Evolutionary conservation across 2,329 filamentous ascomycete species (phyloP), one percentile per base, ranked within the genome.

Genomic region (Fusarium sarcochroum): DNA sequence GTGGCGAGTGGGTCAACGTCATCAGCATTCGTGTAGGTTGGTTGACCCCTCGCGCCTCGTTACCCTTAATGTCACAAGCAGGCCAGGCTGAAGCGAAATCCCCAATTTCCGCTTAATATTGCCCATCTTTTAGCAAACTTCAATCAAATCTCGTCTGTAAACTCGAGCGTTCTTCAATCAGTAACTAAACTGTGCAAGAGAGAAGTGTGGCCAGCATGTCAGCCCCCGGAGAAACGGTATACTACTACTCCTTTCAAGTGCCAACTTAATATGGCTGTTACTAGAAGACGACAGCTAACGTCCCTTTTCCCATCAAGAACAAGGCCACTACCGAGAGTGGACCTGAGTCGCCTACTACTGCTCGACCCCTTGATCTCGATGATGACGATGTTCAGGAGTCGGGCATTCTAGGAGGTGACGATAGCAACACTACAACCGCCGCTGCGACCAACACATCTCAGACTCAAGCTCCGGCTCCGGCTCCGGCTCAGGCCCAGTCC

Each of bases 361-460:
- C 85, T 54, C 82, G 84, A 72, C 89, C 89, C 9, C 83, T 91
- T 75, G 89, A 91, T 65, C 85, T 91, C 82, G 89, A 91, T 75
- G 90, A 92, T 81, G 89, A 92, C 73, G 90, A 91, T 74, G 79
- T 88, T 51, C 89, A 90, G 75, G 90, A 92, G 71, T 82, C 86
- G 7, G 84, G 84, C 61, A 75, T 86, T 25, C 73, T 83, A 57
- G 80, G 78, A 58, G 80, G 78, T 61, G 82, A 82, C 61, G 85
- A 86, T 48, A 73, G 57, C 45, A 66, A 63, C 32, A 68, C 72
- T 48, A 74, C 72, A 57, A 75, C 70, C 50, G 54, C 58, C 48
- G 68, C 59, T 55, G 63, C 73, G 46, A 65, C 75, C 38, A 62
- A 77, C 44, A 74, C 73, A 14, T 54, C 72, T n/a, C 60, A 75